Evolutionary conservation across 805 yeast species (phyloP).

Genomic region (Komagataella pastoris): DNA sequence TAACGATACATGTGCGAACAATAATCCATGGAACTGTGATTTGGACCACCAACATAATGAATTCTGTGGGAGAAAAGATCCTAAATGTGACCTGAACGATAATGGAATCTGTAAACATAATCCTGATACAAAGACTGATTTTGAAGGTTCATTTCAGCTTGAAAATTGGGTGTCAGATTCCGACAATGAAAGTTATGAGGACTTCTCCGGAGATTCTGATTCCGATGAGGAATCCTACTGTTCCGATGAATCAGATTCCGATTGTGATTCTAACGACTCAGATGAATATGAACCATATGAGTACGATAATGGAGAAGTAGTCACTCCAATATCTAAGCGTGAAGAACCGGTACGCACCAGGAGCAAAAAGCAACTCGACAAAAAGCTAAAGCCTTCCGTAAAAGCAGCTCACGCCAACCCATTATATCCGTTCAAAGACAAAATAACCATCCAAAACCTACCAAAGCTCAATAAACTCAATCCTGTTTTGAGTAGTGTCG

Average conservation of each 20-base stretch:
- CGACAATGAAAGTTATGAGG: neutral
- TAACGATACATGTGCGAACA: neutral
- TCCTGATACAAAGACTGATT: neutral
- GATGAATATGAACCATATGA: neutral
- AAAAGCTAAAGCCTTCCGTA: neutral
- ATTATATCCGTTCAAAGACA: neutral
- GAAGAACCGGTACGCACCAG: neutral
- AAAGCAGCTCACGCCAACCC: neutral
- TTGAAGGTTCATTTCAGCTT: neutral
- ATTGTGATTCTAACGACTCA: neutral
- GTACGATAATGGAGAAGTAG: neutral
- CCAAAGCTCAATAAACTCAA: neutral
- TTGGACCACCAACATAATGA: neutral
- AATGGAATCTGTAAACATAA: neutral
- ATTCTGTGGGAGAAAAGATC: neutral
- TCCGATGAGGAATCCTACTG: neutral
- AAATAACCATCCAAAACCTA: neutral
- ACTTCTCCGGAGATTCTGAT: neutral
- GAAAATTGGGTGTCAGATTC: neutral
- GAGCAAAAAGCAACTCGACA: neutral
- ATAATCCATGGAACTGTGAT: neutral
- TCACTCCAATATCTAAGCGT: neutral
- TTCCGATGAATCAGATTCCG: neutral
- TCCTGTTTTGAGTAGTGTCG: neutral
- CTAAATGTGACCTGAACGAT: neutral